Percentiles rank a stretch among this genome's conserved stretches.
These are phyloP conservation scores for Vaccinium darrowii DNA, from an alignment of 148 eudicot genomes.

Conservation along the genomic window DNA sequence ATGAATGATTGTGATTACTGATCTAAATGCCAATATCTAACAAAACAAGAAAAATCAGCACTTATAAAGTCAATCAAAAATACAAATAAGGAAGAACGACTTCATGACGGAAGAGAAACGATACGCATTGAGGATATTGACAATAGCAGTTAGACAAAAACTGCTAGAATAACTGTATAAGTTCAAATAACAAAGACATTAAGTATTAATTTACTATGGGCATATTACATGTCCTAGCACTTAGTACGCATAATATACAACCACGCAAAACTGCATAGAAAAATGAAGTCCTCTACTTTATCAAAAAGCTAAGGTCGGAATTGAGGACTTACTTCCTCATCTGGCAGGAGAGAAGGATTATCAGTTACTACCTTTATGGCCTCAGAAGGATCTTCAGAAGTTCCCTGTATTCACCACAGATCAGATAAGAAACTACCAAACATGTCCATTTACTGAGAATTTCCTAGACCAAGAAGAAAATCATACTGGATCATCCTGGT, in stretches of 20 bases:
- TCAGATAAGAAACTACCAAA: slow-evolving; percentile 15
- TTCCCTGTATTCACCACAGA: slow-evolving; percentile 25
- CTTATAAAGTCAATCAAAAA: not conserved
- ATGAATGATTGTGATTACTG: not conserved
- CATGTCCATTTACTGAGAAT: not conserved
- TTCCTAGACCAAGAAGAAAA: slow-evolving; percentile 13
- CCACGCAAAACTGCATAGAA: not conserved
- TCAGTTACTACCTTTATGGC: slow-evolving; percentile 24
- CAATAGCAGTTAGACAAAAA: not conserved
- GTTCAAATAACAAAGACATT: not conserved
- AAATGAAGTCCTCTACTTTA: not conserved
- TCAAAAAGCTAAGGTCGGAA: not conserved
- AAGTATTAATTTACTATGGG: not conserved
- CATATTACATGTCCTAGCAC: not conserved
- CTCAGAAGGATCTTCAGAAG: slow-evolving; percentile 26
- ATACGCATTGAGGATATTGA: not conserved
- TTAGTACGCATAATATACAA: not conserved
- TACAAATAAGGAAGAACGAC: not conserved
- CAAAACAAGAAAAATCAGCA: not conserved
- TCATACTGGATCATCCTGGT: slow-evolving; percentile 36
- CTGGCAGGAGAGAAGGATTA: slow-evolving; percentile 24
- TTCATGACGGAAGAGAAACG: not conserved
- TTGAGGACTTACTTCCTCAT: slow-evolving; percentile 30
- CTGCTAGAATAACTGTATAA: too few species aligned
- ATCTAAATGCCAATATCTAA: not conserved